Base-by-base conservation (phyloP, 2,329 filamentous ascomycete genomes). In the Teratosphaeria epicoccoides region DNA sequence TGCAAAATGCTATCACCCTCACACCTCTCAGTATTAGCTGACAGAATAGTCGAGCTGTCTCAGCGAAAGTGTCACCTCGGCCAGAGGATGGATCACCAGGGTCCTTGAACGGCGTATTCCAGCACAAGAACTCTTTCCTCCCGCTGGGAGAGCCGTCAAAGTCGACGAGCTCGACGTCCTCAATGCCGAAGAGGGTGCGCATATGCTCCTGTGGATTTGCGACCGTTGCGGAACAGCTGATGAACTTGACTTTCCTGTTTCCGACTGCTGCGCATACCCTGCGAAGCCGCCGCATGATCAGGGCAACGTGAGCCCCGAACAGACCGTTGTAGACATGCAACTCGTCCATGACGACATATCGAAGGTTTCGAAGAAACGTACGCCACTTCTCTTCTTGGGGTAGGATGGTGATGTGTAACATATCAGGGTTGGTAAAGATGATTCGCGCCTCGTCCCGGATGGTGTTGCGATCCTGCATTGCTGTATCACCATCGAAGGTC, bases 361-460 rank as follows among this genome's bases (percentile, higher is more conserved):
- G 87, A 12, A 98, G 71, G 58, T 95, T 89, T 66, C 88, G 81
- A n/a, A 98, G 68, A 59, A 95, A 97, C 0, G 79, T 81, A 46
- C 90, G 79, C 93, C 93, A 98, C 25, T 80, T 79, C 56, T 88
- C 85, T 70, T 98, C 93, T 63, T 96, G 87, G 0, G 93, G 91
- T 3, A 98, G 70, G 24, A 98, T 94, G 0, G 88, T 94, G 28
- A 96, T 81, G 60, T 98, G 93, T 29, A 98, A 76, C 90, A 97
- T 98, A 63, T 98, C 93, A 0, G 93, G 93, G 61, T 98, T 98
- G 0, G 93, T 98, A 63, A 98, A 96, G 48, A 98, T 91, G 56
- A 97, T 88, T 23, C 88, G 80, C 0, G 86, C 93, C 68, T 94
- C 83, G 37, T 97, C 90, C 5, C 91, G 81, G 56, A 98, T 91